Evolutionary conservation across 1,139 yeast species (phyloP), one percentile per base, ranked within the genome.

Genomic region (Saccharomyces hybrid): DNA sequence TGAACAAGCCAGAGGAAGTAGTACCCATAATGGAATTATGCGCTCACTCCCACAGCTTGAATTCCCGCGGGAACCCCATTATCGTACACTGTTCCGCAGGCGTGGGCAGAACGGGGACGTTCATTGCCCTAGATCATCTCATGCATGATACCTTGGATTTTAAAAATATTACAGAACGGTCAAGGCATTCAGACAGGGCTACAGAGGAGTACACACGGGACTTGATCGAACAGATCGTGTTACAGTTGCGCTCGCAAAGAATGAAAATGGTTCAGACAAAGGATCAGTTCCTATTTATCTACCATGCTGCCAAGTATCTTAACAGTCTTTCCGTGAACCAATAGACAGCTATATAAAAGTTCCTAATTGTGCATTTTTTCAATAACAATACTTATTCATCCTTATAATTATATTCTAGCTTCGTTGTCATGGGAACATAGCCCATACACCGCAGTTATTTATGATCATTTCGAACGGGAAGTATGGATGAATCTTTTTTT

Each of bases 81-180:
- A 61, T 78, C 4, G 82, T 83, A 0, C 91, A 85, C 65, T 85
- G 93, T 58, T 85, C 91, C 1, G 93, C 93, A 1, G 91, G 93
- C 0, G 91, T 85, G 4, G 93, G 93, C 0, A 70, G 93, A 58
- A 80, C 89, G 0, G 93, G 93, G 0, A 84, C 91, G 0, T 85
- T 83, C 63, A 83, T 85, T 49, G 79, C 85, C 0, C 64, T 84
- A 55, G 88, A 85, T 63, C 82, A 83, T 61, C 62, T 83, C 16
- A 68, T 78, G 55, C 75, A 73, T 53, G 68, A 66, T 54, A 66
- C 71, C 8, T 49, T 53, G 7, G 64, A 61, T 51, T 63, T 66
- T 42, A 73, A 58, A 9, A 38, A 50, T 5, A 53, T 56, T 6
- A 51, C 53, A 3, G 52, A 31, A 14, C 7, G 11, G 23, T 14